Evolutionary conservation across 805 yeast genomes (phyloP).

Genomic region (Starmerella powellii): DNA sequence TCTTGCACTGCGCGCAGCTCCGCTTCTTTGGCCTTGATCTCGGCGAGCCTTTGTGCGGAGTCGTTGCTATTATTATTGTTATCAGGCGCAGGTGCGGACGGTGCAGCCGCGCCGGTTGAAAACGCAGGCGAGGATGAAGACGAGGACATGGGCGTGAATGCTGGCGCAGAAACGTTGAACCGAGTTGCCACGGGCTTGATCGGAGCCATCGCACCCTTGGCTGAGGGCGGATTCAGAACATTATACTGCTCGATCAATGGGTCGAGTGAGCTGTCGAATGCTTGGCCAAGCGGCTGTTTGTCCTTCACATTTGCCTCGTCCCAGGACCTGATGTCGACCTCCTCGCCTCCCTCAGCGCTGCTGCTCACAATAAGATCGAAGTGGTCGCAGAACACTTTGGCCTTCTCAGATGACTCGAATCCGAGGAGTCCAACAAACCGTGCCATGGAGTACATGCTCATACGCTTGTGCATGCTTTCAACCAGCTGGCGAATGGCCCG

Average conservation of each 20-base stretch:
- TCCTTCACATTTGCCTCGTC: conserved; percentile 10
- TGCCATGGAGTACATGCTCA: conserved; percentile 39
- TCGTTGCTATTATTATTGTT: no score
- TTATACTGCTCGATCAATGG: neutral
- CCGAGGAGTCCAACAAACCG: conserved; percentile 44
- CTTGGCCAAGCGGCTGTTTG: conserved; percentile 7
- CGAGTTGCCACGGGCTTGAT: conserved; percentile 2
- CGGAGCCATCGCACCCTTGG: neutral
- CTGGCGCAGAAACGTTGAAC: neutral
- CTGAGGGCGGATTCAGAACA: conserved; percentile 1
- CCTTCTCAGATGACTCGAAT: conserved; percentile 48
- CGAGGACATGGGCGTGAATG: neutral
- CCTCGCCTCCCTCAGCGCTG: conserved; percentile 9
- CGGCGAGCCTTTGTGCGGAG: neutral
- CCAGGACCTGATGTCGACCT: conserved; percentile 18
- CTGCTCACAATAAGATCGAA: conserved; percentile 37
- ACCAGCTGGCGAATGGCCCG: conserved; percentile 61
- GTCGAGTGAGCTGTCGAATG: conserved; percentile 11
- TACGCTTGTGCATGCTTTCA: conserved; percentile 56
- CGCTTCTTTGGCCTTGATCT: neutral
- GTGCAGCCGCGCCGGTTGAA: neutral
- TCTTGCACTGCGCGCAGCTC: neutral
- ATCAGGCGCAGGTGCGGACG: no score
- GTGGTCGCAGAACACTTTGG: conserved; percentile 46
- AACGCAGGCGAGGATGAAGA: neutral